Base-by-base conservation (phyloP, 768 basidiomycete species). In the Piloderma croceum region DNA sequence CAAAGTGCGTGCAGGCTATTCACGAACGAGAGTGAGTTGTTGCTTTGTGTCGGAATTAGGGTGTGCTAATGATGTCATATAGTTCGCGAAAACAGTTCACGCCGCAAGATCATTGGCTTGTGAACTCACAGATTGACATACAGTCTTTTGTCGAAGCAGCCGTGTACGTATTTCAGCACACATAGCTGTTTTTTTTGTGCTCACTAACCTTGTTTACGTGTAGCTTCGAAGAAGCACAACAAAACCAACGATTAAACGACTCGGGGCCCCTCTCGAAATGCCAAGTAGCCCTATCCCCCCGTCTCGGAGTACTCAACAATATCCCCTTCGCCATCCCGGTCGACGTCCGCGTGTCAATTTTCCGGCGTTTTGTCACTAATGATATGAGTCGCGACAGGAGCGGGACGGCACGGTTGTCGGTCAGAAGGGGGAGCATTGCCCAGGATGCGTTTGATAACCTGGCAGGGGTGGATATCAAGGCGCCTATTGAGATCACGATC, bases 241-340 rank as follows among this genome's bases (percentile, higher is more conserved):
- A 74, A 2, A 60, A 69, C 10, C 49, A 45, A 50, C 18, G 45
- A n/a, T n/a, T n/a, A 24, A 32, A 51, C 25, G 3, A 41, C 38
- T 10, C 51, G 46, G 15, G 6, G 15, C 33, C 15, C n/a, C 33
- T n/a, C n/a, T n/a, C n/a, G 10, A 84, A 83, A 50, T 82, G 88
- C 5, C 81, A 87, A 48, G 61, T 85, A 31, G 77, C 84, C 0
- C 70, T 97, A 38, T 83, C 84, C 3, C 94, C 93, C 0, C 80
- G 91, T 6, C 72, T 98, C 3, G 90, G 89, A 2, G 73, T 97
- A 20, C 76, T 98, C 38, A 90, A 97, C 67, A 93, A 97, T 61
- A 86, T 98, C 41, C 94, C 93, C 0, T 96, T 96, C 64, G 80
- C 90, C 5, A 85, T 98, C 41, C 93, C 94, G 0, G 98, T 98